Percentiles rank a stretch among this genome's conserved stretches.
Conservation (phyloP, 495 filamentous ascomycete genomes). For the Podospora pseudoanserina region DNA sequence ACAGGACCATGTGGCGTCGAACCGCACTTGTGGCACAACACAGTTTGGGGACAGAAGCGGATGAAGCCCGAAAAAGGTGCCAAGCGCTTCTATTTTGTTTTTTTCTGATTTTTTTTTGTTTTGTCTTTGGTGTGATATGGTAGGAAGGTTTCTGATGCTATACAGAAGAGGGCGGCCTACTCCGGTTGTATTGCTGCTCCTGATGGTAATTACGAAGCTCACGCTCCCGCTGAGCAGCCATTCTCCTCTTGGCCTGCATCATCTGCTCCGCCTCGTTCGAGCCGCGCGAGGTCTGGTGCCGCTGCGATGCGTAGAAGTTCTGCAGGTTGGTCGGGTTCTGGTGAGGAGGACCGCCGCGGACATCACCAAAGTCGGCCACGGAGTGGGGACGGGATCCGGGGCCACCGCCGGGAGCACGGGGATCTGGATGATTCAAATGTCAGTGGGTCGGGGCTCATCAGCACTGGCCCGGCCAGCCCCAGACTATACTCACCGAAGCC, state of each 20-base stretch:
- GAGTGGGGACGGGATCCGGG: conserved; percentile 70
- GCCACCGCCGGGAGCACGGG: conserved; percentile 38
- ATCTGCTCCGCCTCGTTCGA: conserved; percentile 96
- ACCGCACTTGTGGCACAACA: conserved; percentile 42
- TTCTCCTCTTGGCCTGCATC: conserved; percentile 97
- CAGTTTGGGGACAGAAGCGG: conserved; percentile 21
- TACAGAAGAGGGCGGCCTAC: conserved; percentile 69
- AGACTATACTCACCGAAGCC: conserved; percentile 46
- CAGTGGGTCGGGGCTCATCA: conserved; percentile 25
- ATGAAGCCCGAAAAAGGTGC: conserved; percentile 24
- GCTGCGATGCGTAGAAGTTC: conserved; percentile 89
- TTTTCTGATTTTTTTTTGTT: conserved; percentile 30
- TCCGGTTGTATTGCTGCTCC: conserved; percentile 99
- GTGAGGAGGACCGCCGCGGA: conserved; percentile 57
- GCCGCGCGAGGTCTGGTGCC: conserved; percentile 76
- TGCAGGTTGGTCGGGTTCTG: conserved; percentile 73
- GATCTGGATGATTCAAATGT: conserved; percentile 34
- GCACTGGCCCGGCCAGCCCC: conserved; percentile 29
- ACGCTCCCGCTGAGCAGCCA: conserved; percentile 97
- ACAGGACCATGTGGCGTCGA: conserved; percentile 40
- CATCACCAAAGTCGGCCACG: conserved; percentile 69
- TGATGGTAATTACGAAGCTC: conserved; percentile 99
- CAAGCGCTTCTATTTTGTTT: conserved; percentile 32
- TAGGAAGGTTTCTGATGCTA: conserved; percentile 48
- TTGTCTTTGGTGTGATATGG: conserved; percentile 49